These are phyloP conservation scores for Nematocida ausubeli DNA, from an alignment of 371 early-diverging fungal species.

Conservation along the genomic window DNA sequence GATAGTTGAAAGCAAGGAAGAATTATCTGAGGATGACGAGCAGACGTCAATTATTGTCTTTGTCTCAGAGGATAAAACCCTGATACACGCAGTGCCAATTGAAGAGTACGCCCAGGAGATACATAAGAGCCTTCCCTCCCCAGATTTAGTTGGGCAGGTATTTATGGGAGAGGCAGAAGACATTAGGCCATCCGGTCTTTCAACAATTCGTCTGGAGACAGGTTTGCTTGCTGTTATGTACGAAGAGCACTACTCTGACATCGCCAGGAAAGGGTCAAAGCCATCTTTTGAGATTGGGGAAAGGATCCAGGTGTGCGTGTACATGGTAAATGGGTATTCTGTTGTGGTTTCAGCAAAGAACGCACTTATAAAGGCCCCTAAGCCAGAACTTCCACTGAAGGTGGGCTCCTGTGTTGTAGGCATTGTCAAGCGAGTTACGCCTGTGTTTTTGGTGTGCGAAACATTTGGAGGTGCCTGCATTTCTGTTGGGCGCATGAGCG, in stretches of 20 bases:
- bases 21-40: slow-evolving; percentile 7
- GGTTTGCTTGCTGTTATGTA: background rate
- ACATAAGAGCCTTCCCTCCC: background rate
- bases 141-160: background rate
- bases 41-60: slow-evolving; percentile 18
- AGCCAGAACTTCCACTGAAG: background rate
- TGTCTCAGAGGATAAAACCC: slow-evolving; percentile 33
- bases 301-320: slow-evolving; percentile 14
- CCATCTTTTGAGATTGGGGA: slow-evolving; percentile 13
- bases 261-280: background rate
- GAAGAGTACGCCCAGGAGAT: slow-evolving; percentile 9
- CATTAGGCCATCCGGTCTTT: background rate
- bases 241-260: slow-evolving; percentile 28
- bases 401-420: background rate
- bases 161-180: background rate
- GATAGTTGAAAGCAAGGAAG: slow-evolving; percentile 24
- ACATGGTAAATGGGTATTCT: slow-evolving; percentile 25
- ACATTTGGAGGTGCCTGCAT: background rate
- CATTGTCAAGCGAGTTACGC: background rate
- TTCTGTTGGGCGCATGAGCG: background rate
- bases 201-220: background rate
- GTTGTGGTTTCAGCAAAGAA: slow-evolving; percentile 34
- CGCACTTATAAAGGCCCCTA: background rate
- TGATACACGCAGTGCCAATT: slow-evolving; percentile 15
- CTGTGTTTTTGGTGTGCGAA: background rate